Base-by-base conservation (phyloP, 2,329 filamentous ascomycete species). In the Bipolaris bicolor region DNA sequence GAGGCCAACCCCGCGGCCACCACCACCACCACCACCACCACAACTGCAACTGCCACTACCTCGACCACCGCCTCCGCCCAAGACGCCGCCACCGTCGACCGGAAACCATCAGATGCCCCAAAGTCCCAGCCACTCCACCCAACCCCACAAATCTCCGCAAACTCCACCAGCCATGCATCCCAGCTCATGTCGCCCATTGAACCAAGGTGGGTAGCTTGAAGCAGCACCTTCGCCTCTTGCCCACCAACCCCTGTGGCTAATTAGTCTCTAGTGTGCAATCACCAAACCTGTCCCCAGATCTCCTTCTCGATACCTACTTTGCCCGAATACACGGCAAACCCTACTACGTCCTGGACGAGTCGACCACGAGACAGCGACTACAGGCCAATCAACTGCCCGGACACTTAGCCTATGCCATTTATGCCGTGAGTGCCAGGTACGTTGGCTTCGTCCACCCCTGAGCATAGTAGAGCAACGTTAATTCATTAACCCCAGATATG, bases 261-360 rank as follows among this genome's bases (percentile, higher is more conserved):
- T 58, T 58, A 60, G 37, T 61, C 61, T 58, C 33, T 65, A 68
- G 75, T 58, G 49, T 72, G 62, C 67, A 71, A 45, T 79, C 82
- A 2, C 79, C 79, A 39, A 72, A 74, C 1, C 78, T 86, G 15
- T 82, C 85, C 49, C 82, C 84, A 1, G 87, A 90, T 67, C 78
- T 83, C 1, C 79, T 92, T 26, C 79, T 96, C 29, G 89, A 96
- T 68, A 89, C 88, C 5, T 96, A 93, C 74, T 96, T 96, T 72
- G 79, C 83, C 20, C 85, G 90, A 49, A 86, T 93, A 37, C 91
- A 96, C 72, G 89, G 88, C 49, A 94, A 92, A 70, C 90, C 91
- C 1, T 95, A 90, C 64, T 87, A 90, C 69, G 88, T 96, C 49
- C 80, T 96, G 3, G 91, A 96, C 69, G 91, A 96, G 75, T 81